Evolutionary conservation across 73 alveolate genomes (phyloP).

Genomic region (Halteria grandinella): DNA sequence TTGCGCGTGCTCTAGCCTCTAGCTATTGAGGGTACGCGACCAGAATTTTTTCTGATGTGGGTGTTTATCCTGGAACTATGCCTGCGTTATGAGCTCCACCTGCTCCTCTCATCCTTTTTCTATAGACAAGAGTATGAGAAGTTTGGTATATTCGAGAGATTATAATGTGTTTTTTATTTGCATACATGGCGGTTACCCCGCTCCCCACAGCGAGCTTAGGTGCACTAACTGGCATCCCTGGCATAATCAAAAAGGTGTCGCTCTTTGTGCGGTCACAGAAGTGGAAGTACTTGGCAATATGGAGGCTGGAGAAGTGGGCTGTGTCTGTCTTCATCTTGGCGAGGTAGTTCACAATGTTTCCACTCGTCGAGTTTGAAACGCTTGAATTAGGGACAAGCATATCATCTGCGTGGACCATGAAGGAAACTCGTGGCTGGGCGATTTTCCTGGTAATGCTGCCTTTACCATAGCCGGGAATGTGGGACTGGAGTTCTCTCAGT

Average conservation of each 20-base stretch:
- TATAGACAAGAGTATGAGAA: neutral
- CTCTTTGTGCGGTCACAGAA: neutral
- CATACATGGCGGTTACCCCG: slow-evolving; percentile 45
- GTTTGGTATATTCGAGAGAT: no score
- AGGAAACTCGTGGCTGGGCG: neutral
- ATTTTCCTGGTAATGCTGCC: no score
- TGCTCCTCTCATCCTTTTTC: slow-evolving; percentile 22
- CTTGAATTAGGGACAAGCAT: neutral
- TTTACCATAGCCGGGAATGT: no score
- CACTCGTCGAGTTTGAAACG: neutral
- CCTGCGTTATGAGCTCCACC: neutral
- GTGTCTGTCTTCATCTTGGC: slow-evolving; percentile 29
- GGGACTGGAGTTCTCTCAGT: slow-evolving; percentile 5
- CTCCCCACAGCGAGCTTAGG: slow-evolving; percentile 55
- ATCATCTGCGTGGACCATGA: neutral
- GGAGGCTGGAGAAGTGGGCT: neutral
- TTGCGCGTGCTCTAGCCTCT: neutral
- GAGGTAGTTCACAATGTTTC: slow-evolving; percentile 7
- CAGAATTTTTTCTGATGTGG: slow-evolving; percentile 23
- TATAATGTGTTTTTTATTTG: neutral
- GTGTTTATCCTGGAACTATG: slow-evolving; percentile 11
- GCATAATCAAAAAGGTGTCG: neutral
- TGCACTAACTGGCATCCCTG: neutral
- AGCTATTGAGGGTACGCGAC: neutral
- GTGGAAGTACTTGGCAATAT: slow-evolving; percentile 18